Evolutionary conservation across 2,329 filamentous ascomycete species (phyloP).

Genomic region (Trichophyton schoenleinii): DNA sequence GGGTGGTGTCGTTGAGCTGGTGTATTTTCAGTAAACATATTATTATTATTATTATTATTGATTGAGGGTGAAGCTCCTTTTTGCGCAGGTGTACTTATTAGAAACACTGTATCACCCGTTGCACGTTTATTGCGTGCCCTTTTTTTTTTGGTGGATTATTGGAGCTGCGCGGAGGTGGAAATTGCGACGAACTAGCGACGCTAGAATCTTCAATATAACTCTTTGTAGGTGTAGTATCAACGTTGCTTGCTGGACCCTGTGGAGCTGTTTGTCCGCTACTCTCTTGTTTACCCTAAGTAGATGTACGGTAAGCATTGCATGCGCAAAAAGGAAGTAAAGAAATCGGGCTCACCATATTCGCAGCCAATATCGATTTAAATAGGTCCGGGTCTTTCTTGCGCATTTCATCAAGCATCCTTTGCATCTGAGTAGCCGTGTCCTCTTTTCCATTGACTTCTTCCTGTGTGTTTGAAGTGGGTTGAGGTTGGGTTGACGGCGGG

Average conservation of each 20-base stretch:
- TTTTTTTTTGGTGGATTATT: background rate
- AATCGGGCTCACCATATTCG: slow-evolving; percentile 24
- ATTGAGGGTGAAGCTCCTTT: background rate
- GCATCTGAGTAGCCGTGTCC: slow-evolving; percentile 40
- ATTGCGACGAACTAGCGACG: background rate
- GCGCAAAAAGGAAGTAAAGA: background rate
- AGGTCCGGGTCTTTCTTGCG: slow-evolving; percentile 44
- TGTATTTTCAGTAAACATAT: background rate
- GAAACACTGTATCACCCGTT: background rate
- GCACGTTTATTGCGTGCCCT: background rate
- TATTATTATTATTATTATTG: background rate
- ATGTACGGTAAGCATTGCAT: background rate
- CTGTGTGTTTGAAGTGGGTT: background rate
- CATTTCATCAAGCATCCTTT: slow-evolving; percentile 46
- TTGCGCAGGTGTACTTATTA: background rate
- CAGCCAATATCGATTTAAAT: slow-evolving; percentile 43
- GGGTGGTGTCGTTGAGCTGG: background rate
- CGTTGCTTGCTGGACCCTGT: background rate
- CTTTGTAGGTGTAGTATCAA: background rate
- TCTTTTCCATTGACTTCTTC: slow-evolving; percentile 12
- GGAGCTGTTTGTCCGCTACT: background rate
- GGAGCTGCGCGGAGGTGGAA: background rate
- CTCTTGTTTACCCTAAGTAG: background rate
- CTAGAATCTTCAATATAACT: background rate
- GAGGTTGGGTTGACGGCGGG: background rate